phyloP scores from a whole-genome alignment of 169 alveolate species.

The Plasmodium adleri region DNA sequence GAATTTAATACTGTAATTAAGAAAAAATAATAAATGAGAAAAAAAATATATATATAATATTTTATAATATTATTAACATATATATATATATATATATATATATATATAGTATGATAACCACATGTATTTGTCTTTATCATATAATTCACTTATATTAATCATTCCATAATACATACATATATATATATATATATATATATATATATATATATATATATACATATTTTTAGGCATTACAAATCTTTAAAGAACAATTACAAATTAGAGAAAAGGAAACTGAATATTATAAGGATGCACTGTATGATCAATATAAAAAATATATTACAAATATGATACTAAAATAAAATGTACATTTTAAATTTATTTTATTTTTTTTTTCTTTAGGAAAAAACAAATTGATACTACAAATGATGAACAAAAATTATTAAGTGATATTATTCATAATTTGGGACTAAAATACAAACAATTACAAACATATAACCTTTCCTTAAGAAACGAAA shows the following conservation, averaged over 20 bases:
- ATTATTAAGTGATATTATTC: constrained; percentile 65
- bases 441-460: constrained; percentile 61
- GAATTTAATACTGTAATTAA: constrained; percentile 68
- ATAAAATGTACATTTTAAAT: neutral
- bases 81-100: no score
- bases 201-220: neutral
- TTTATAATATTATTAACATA: neutral
- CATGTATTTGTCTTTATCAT: no score
- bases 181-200: no score
- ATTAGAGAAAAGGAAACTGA: constrained; percentile 77
- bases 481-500: constrained; percentile 64
- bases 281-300: constrained; percentile 72
- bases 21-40: neutral
- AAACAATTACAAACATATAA: constrained; percentile 75
- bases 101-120: no score
- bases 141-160: no score
- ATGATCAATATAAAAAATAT: constrained; percentile 12
- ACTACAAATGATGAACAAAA: constrained; percentile 68
- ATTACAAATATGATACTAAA: neutral
- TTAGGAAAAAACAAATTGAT: constrained; percentile 67
- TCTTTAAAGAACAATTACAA: constrained; percentile 69
- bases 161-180: no score
- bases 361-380: constrained; percentile 7
- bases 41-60: neutral
- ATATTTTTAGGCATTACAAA: constrained; percentile 63